Conservation (phyloP, 306 rosid species). For the Prunus dulcis region DNA sequence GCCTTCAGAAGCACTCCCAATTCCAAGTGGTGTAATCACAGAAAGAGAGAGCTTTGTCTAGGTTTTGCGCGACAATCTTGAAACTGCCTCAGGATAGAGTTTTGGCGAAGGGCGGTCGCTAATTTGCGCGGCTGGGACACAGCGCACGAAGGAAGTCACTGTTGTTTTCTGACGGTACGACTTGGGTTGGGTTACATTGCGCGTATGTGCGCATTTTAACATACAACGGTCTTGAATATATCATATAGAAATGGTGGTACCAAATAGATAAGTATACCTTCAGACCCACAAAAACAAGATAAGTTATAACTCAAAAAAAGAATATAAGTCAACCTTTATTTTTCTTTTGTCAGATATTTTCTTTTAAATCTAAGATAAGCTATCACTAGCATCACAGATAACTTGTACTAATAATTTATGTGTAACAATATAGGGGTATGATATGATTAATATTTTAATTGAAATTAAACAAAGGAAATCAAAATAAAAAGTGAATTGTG, state of each 20-base stretch:
- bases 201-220: not conserved
- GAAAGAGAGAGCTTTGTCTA: slow-evolving; percentile 29
- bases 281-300: no score
- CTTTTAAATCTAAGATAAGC: no score
- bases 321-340: no score
- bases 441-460: no score
- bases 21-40: not conserved
- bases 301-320: no score
- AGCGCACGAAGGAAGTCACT: not conserved
- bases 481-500: no score
- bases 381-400: no score
- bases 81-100: slow-evolving; percentile 19
- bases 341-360: no score
- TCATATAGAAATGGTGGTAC: slow-evolving; percentile 5
- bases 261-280: not conserved
- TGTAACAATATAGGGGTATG: no score
- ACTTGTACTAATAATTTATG: no score
- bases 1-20: slow-evolving; percentile 38
- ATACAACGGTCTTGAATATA: not conserved
- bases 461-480: no score
- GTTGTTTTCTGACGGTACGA: not conserved
- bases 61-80: slow-evolving; percentile 22
- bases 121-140: slow-evolving; percentile 21
- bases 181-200: not conserved
- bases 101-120: not conserved